These are phyloP conservation scores for Holtermannia corniformis DNA, from an alignment of 768 basidiomycete species.

Conservation along the genomic window DNA sequence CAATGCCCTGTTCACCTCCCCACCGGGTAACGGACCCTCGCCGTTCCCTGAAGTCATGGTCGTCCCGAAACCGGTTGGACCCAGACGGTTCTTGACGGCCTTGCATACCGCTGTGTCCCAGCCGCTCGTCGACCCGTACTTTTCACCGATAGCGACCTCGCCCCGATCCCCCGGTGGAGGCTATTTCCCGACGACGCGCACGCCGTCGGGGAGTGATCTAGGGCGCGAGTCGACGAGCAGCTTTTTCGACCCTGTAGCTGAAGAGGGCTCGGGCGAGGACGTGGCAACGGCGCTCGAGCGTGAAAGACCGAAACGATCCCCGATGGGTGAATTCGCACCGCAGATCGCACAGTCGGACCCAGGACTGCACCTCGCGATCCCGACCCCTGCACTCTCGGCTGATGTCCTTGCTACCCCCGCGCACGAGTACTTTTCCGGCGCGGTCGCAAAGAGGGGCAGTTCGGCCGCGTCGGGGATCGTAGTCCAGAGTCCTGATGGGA, in stretches of 20 bases:
- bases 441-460: conserved; percentile 53
- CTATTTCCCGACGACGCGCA: conserved; percentile 40
- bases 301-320: too few relatives aligned
- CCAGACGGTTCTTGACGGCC: conserved; percentile 82
- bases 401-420: conserved; percentile 35
- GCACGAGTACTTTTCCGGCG: conserved; percentile 62
- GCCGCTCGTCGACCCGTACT: conserved; percentile 81
- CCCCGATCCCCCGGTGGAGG: conserved; percentile 66
- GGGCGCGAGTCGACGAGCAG: conserved; percentile 9
- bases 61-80: conserved; percentile 93
- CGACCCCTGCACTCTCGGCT: conserved; percentile 16
- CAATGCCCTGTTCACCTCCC: conserved; percentile 52
- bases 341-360: conserved; percentile 15
- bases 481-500: conserved; percentile 85
- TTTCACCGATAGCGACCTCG: conserved; percentile 86
- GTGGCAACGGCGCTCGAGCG: background rate
- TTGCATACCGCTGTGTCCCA: conserved; percentile 80
- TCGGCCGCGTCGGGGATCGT: conserved; percentile 77
- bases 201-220: conserved; percentile 9
- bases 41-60: conserved; percentile 77
- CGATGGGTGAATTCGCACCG: too few relatives aligned
- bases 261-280: conserved; percentile 11
- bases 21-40: conserved; percentile 34
- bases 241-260: conserved; percentile 28
- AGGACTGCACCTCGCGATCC: conserved; percentile 21